These are phyloP conservation scores for Proliferodiscus dingleyae DNA, from an alignment of 2,329 filamentous ascomycete genomes.

Conservation along the genomic window DNA sequence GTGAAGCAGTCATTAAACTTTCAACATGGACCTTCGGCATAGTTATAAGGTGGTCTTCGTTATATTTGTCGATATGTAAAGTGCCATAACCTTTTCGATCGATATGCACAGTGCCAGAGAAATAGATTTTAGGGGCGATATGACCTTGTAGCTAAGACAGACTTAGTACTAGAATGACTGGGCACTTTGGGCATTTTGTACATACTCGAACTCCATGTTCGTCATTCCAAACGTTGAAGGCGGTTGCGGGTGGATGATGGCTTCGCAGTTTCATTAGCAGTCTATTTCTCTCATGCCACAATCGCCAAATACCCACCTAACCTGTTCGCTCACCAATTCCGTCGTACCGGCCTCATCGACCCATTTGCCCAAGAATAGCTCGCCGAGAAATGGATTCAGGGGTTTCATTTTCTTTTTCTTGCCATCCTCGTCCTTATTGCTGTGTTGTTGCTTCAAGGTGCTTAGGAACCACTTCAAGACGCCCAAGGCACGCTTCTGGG, in stretches of 20 bases:
- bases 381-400: slow-evolving; percentile 89
- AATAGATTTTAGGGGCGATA: slow-evolving; percentile 92
- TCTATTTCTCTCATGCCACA: too few relatives aligned
- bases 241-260: slow-evolving; percentile 91
- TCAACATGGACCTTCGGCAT: slow-evolving; percentile 89
- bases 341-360: slow-evolving; percentile 76
- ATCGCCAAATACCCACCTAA: slow-evolving; percentile 63
- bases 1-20: slow-evolving; percentile 76
- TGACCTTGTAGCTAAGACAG: slow-evolving; percentile 63
- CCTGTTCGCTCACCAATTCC: slow-evolving; percentile 86
- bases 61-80: slow-evolving; percentile 60
- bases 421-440: slow-evolving; percentile 59
- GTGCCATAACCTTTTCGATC: slow-evolving; percentile 90
- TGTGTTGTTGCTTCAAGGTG: slow-evolving; percentile 82
- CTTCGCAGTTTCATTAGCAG: too few relatives aligned
- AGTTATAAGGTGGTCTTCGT: slow-evolving; percentile 74
- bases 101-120: slow-evolving; percentile 87
- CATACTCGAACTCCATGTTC: slow-evolving; percentile 61
- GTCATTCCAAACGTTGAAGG: slow-evolving; percentile 85
- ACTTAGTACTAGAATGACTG: slow-evolving; percentile 4
- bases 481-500: slow-evolving; percentile 75
- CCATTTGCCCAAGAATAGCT: slow-evolving; percentile 90
- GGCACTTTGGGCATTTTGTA: background rate
- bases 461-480: slow-evolving; percentile 95
- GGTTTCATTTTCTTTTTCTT: slow-evolving; percentile 90